Percentiles rank a stretch among this genome's conserved stretches.
These are phyloP conservation scores for Apiospora malaysiana DNA, from an alignment of 2,329 filamentous ascomycete genomes.

Conservation along the genomic window DNA sequence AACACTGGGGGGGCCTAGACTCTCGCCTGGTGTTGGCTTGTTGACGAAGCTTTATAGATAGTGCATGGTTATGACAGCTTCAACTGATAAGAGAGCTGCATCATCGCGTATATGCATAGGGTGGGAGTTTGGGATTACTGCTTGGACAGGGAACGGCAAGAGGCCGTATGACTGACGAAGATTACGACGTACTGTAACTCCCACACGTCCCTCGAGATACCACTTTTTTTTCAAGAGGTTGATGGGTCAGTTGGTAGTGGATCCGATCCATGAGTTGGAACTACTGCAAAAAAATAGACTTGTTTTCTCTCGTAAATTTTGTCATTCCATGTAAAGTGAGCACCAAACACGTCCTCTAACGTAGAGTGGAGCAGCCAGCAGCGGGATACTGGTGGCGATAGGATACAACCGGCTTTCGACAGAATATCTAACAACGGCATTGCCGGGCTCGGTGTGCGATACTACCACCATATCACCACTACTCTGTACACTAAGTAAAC, in stretches of 20 bases:
- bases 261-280: background rate
- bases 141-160: slow-evolving; percentile 7
- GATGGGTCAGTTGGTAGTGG: slow-evolving; percentile 33
- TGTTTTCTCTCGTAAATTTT: background rate
- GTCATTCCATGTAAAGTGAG: background rate
- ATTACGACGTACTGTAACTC: slow-evolving; percentile 35
- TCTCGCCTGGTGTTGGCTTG: background rate
- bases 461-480: too few relatives aligned
- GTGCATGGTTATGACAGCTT: background rate
- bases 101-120: slow-evolving; percentile 1
- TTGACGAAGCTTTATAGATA: background rate
- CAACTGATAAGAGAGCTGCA: background rate
- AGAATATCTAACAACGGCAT: too few relatives aligned
- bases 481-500: too few relatives aligned
- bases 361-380: too few relatives aligned
- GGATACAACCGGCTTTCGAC: too few relatives aligned
- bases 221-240: slow-evolving; percentile 31
- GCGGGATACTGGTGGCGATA: too few relatives aligned
- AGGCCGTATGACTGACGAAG: slow-evolving; percentile 35
- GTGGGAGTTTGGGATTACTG: slow-evolving; percentile 1
- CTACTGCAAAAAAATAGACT: slow-evolving; percentile 18
- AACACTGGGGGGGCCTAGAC: background rate
- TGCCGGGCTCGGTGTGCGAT: too few relatives aligned
- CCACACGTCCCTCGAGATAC: slow-evolving; percentile 37
- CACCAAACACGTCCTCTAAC: too few relatives aligned